These are phyloP conservation scores for Pseudohyphozyma bogoriensis DNA, from an alignment of 768 basidiomycete species.

Conservation along the genomic window DNA sequence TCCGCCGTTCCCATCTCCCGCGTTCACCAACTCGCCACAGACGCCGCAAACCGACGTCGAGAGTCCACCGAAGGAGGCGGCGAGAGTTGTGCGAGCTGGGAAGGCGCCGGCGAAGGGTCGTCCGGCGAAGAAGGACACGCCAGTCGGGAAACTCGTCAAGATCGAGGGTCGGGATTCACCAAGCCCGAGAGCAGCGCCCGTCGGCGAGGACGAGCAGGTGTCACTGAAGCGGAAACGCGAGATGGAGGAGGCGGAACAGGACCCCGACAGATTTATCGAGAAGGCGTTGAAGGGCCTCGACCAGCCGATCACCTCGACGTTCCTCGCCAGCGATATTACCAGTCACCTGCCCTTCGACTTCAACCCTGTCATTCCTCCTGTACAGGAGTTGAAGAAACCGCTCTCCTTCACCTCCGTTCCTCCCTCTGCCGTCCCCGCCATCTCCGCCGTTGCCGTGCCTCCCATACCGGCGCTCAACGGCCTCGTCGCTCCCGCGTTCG, in stretches of 20 bases:
- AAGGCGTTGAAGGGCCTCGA: conserved; percentile 9
- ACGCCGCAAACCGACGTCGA: conserved; percentile 10
- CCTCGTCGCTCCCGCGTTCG: neutral
- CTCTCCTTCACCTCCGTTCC: conserved; percentile 5
- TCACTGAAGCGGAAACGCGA: conserved; percentile 29
- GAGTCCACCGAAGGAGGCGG: conserved; percentile 11
- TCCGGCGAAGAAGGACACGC: conserved; percentile 2
- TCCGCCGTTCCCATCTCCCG: neutral
- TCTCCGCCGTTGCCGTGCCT: neutral
- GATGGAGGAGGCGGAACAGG: conserved; percentile 26
- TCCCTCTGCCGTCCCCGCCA: neutral
- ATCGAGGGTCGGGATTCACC: neutral
- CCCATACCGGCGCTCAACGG: neutral
- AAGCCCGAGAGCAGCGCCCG: neutral
- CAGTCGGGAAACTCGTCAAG: neutral
- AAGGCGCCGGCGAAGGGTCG: neutral
- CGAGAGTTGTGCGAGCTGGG: too few species aligned
- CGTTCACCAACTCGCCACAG: conserved; percentile 1
- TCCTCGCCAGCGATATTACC: neutral
- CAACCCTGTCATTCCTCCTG: neutral
- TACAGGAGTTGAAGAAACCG: neutral
- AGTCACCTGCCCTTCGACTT: conserved; percentile 3
- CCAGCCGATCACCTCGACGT: neutral
- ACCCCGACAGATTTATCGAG: conserved; percentile 29
- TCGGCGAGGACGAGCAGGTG: conserved; percentile 11